phyloP scores from a whole-genome alignment of 257 asterid species.

The Ophiorrhiza pumila region DNA sequence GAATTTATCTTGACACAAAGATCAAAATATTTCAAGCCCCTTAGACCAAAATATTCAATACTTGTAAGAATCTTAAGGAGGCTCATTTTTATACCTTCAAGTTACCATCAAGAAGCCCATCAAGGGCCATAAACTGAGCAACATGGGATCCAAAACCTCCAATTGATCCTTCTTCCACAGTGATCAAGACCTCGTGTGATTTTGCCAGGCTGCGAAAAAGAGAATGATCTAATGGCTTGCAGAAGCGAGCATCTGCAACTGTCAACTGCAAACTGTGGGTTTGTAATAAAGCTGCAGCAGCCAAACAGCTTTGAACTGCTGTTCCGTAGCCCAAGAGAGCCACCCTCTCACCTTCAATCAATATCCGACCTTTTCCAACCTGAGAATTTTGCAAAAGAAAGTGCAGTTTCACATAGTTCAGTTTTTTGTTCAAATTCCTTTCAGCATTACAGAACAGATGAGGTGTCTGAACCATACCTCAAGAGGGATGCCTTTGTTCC shows the following conservation, averaged over 20 bases:
- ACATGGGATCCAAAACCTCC: constrained; percentile 99
- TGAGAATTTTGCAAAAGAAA: constrained; percentile 13
- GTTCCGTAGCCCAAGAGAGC: constrained; percentile 88
- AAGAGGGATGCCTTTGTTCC: constrained; percentile 83
- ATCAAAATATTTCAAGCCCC: not conserved
- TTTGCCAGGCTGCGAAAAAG: constrained; percentile 77
- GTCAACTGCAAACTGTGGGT: constrained; percentile 56
- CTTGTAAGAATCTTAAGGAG: not conserved
- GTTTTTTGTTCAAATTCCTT: not conserved
- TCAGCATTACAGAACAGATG: not conserved
- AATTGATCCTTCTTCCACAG: constrained; percentile 93
- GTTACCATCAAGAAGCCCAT: constrained; percentile 89
- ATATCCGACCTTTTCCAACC: constrained; percentile 79
- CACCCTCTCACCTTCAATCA: constrained; percentile 88
- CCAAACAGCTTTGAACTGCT: constrained; percentile 83
- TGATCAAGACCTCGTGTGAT: constrained; percentile 77
- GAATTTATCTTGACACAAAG: not conserved
- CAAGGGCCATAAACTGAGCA: constrained; percentile 88
- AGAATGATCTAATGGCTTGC: constrained; percentile 80
- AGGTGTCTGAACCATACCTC: constrained; percentile 49
- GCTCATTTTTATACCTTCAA: constrained; percentile 51
- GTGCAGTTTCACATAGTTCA: constrained; percentile 2
- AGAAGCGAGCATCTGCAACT: constrained; percentile 92
- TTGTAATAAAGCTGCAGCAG: constrained; percentile 70
- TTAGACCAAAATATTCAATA: not conserved